phyloP scores from a whole-genome alignment of 2,329 filamentous ascomycete genomes.

The Alternaria incomplexa region DNA sequence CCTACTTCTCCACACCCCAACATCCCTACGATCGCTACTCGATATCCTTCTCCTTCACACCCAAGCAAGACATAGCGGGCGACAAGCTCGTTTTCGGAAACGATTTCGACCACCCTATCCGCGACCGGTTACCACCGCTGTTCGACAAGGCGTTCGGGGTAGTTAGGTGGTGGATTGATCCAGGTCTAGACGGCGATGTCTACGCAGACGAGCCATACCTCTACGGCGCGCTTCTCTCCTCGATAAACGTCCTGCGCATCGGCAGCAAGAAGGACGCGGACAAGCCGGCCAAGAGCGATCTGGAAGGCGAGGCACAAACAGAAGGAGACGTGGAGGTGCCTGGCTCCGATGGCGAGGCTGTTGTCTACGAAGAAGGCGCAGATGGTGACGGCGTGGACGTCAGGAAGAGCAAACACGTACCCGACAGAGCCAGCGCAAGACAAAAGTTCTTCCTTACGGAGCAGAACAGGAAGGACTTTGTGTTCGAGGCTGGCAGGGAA shows the following conservation, averaged over 20 bases:
- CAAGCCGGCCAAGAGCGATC: constrained; percentile 38
- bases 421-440: constrained; percentile 52
- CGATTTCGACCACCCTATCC: constrained; percentile 90
- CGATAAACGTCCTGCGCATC: constrained; percentile 77
- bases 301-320: constrained; percentile 47
- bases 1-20: constrained; percentile 76
- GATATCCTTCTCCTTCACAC: constrained; percentile 78
- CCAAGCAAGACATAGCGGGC: constrained; percentile 70
- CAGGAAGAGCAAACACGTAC: constrained; percentile 49
- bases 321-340: constrained; percentile 58
- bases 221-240: constrained; percentile 80
- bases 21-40: constrained; percentile 83
- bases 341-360: constrained; percentile 48
- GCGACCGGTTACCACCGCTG: constrained; percentile 82
- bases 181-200: constrained; percentile 86
- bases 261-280: constrained; percentile 52
- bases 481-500: constrained; percentile 66
- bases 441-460: constrained; percentile 68
- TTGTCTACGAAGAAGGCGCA: constrained; percentile 61
- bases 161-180: constrained; percentile 90
- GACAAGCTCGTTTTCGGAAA: constrained; percentile 88
- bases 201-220: constrained; percentile 86
- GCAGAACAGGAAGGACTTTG: constrained; percentile 61
- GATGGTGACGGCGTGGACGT: constrained; percentile 52
- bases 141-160: constrained; percentile 85